A percentile compares a stretch with the other conserved stretches of the same genome.
Evolutionary conservation across 2,329 filamentous ascomycete species (phyloP).

Genomic region (Aspergillus nomiae): DNA sequence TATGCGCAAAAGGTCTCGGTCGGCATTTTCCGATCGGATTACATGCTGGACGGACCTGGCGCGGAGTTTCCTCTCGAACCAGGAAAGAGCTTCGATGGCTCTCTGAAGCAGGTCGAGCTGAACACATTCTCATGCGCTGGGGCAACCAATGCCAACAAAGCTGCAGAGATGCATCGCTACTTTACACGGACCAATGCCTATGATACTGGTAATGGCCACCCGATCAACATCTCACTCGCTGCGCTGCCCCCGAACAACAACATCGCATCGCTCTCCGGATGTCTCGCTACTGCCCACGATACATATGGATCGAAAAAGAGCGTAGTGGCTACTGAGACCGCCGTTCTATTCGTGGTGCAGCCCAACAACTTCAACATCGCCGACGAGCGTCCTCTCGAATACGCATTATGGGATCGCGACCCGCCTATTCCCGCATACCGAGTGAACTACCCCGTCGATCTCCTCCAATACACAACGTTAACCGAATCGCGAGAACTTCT

Average conservation of each 20-base stretch:
- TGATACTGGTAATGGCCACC: background rate
- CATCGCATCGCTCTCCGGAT: slow-evolving; percentile 31
- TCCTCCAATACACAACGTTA: slow-evolving; percentile 34
- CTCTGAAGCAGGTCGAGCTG: slow-evolving; percentile 50
- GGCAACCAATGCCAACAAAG: slow-evolving; percentile 42
- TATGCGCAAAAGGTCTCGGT: slow-evolving; percentile 35
- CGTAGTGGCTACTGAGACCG: slow-evolving; percentile 23
- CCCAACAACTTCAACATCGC: slow-evolving; percentile 48
- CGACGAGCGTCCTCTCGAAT: slow-evolving; percentile 51
- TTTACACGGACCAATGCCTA: slow-evolving; percentile 28
- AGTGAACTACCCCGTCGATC: slow-evolving; percentile 36
- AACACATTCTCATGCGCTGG: slow-evolving; percentile 49
- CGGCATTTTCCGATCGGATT: slow-evolving; percentile 48
- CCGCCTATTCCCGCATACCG: slow-evolving; percentile 39
- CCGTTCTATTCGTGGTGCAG: slow-evolving; percentile 48
- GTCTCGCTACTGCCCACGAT: slow-evolving; percentile 36
- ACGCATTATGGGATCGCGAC: slow-evolving; percentile 39
- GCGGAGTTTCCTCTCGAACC: background rate
- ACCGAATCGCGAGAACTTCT: slow-evolving; percentile 35
- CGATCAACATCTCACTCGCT: slow-evolving; percentile 3
- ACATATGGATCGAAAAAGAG: slow-evolving; percentile 30
- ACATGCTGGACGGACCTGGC: slow-evolving; percentile 42
- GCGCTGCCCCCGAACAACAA: slow-evolving; percentile 37
- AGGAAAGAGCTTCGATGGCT: background rate
- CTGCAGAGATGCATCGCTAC: slow-evolving; percentile 46